Conservation (phyloP, 805 yeast genomes). For the Lachancea waltii region DNA sequence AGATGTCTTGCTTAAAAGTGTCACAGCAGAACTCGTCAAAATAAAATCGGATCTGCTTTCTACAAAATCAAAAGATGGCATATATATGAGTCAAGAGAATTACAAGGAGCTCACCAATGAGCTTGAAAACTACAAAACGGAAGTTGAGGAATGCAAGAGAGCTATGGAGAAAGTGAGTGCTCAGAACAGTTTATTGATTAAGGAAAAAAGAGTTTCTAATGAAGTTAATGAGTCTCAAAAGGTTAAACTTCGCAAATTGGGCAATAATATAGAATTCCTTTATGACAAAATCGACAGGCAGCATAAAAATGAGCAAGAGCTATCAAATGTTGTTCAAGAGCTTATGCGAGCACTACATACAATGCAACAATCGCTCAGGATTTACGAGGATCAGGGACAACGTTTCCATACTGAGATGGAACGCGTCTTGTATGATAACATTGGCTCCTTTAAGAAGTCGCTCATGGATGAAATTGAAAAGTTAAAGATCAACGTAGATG, state of each 20-base stretch:
- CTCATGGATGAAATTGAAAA: slow-evolving; percentile 15
- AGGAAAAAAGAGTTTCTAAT: slow-evolving; percentile 26
- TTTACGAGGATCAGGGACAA: slow-evolving; percentile 20
- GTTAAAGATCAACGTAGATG: slow-evolving; percentile 10
- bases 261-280: slow-evolving; percentile 21
- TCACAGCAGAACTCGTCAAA: slow-evolving; percentile 42
- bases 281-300: slow-evolving; percentile 24
- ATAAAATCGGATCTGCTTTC: slow-evolving; percentile 54
- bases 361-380: slow-evolving; percentile 19
- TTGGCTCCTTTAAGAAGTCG: slow-evolving; percentile 15
- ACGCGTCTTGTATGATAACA: slow-evolving; percentile 20
- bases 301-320: slow-evolving; percentile 23
- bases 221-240: slow-evolving; percentile 26
- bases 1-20: slow-evolving; percentile 41
- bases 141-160: slow-evolving; percentile 42
- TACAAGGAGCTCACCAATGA: slow-evolving; percentile 47
- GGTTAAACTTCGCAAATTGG: slow-evolving; percentile 21
- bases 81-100: slow-evolving; percentile 54
- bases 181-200: slow-evolving; percentile 31
- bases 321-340: slow-evolving; percentile 19
- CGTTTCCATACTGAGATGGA: slow-evolving; percentile 18
- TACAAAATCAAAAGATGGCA: slow-evolving; percentile 57
- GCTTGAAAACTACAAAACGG: slow-evolving; percentile 44
- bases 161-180: slow-evolving; percentile 35
- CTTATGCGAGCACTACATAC: slow-evolving; percentile 16